A percentile compares a stretch with the other conserved stretches of the same genome.
phyloP scores from a whole-genome alignment of 2,329 filamentous ascomycete genomes.

The Saccharata proteae region DNA sequence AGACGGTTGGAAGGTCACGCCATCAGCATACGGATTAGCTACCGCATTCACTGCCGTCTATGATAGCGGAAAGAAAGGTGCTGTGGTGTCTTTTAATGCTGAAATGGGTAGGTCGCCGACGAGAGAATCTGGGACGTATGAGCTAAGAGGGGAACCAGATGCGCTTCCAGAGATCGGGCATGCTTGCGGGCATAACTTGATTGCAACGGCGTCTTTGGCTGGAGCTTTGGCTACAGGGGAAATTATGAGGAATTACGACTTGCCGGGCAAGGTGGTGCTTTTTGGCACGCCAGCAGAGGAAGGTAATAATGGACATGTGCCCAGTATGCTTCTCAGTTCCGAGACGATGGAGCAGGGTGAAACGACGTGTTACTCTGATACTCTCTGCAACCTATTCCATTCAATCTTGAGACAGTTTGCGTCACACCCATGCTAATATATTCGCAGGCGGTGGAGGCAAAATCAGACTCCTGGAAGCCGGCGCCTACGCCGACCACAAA shows the following conservation, averaged over 20 bases:
- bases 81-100: slow-evolving; percentile 33
- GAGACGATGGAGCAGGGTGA: background rate
- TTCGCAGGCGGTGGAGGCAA: slow-evolving; percentile 30
- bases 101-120: slow-evolving; percentile 18
- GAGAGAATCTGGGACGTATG: background rate
- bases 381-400: background rate
- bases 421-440: background rate
- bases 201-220: slow-evolving; percentile 27
- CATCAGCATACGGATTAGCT: slow-evolving; percentile 38
- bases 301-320: slow-evolving; percentile 11
- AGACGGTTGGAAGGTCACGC: slow-evolving; percentile 38
- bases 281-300: slow-evolving; percentile 37
- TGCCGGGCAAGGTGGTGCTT: slow-evolving; percentile 25
- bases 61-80: slow-evolving; percentile 34
- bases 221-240: slow-evolving; percentile 26
- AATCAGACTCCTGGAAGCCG: slow-evolving; percentile 32
- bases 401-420: background rate
- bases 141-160: slow-evolving; percentile 18
- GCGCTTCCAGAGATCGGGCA: slow-evolving; percentile 30
- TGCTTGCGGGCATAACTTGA: slow-evolving; percentile 36
- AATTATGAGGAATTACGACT: slow-evolving; percentile 15
- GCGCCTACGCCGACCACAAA: slow-evolving; percentile 25
- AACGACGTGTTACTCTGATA: background rate
- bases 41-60: slow-evolving; percentile 43
- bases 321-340: too few relatives aligned